Conservation (phyloP, 192 early-diverging fungal species). For the Coemansia sp. region DNA sequence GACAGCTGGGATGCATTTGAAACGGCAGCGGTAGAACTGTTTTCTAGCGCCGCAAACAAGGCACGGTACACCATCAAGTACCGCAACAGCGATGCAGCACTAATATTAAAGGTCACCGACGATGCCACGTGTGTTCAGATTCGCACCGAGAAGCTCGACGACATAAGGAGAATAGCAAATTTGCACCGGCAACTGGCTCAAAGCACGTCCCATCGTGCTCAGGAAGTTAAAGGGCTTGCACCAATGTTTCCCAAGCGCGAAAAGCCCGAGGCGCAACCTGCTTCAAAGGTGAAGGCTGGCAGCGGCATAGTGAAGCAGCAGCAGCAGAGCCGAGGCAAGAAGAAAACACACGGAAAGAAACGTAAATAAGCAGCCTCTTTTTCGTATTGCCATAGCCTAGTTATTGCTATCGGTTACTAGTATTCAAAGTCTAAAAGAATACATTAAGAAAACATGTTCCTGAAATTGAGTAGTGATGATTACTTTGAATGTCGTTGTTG, state of each 20-base stretch:
- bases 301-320: conserved; percentile 19
- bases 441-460: too few species aligned
- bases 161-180: conserved; percentile 36
- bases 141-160: conserved; percentile 39
- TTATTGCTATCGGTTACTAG: background rate
- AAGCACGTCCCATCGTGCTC: conserved; percentile 20
- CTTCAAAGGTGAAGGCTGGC: conserved; percentile 5
- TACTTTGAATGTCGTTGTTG: too few species aligned
- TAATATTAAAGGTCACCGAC: conserved; percentile 50
- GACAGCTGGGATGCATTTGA: conserved; percentile 42
- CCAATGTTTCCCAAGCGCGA: conserved; percentile 23
- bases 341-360: conserved; percentile 2
- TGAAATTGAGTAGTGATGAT: too few species aligned
- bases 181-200: conserved; percentile 38
- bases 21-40: conserved; percentile 29
- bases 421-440: too few species aligned
- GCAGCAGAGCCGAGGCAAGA: conserved; percentile 12
- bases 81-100: conserved; percentile 41
- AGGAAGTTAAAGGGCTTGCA: conserved; percentile 24
- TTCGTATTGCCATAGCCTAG: background rate
- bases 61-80: conserved; percentile 51
- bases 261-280: conserved; percentile 4
- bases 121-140: conserved; percentile 40
- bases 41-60: conserved; percentile 26
- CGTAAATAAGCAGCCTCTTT: background rate